These are phyloP conservation scores for Clonostachys byssicola DNA, from an alignment of 2,329 filamentous ascomycete species.

Conservation along the genomic window DNA sequence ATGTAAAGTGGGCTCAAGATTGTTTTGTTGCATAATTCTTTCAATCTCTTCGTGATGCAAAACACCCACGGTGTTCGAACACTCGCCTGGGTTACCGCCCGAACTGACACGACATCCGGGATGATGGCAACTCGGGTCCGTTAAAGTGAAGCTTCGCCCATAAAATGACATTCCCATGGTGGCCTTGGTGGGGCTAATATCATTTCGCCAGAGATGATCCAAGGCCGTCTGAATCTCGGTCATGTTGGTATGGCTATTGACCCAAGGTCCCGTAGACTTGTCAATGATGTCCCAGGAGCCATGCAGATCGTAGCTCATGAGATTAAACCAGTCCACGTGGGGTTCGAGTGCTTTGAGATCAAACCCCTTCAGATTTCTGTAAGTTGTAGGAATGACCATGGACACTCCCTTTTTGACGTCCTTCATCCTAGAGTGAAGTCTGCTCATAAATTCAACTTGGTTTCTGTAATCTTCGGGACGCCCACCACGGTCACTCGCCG, in stretches of 20 bases:
- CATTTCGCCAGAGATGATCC: constrained; percentile 41
- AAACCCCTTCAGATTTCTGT: constrained; percentile 8
- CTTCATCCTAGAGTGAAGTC: constrained; percentile 8
- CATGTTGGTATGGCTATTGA: constrained; percentile 37
- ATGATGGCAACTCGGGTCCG: constrained; percentile 12
- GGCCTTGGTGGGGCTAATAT: constrained; percentile 33
- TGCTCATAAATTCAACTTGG: constrained; percentile 12
- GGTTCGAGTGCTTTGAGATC: constrained; percentile 6
- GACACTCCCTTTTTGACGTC: constrained; percentile 4
- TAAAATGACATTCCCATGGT: constrained; percentile 41
- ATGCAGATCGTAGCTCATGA: constrained; percentile 39
- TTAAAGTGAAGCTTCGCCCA: constrained; percentile 24
- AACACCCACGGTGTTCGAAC: constrained; percentile 18
- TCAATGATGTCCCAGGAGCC: constrained; percentile 23
- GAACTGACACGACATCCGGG: constrained; percentile 20
- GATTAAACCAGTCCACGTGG: constrained; percentile 32
- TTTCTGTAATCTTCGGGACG: constrained; percentile 13
- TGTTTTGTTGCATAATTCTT: constrained; percentile 12
- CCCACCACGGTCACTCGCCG: constrained; percentile 17
- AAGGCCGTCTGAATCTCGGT: constrained; percentile 38
- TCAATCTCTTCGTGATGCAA: constrained; percentile 24
- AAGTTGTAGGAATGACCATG: constrained; percentile 13
- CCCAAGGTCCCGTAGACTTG: constrained; percentile 18
- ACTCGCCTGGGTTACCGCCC: constrained; percentile 16
- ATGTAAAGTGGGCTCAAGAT: constrained; percentile 10